These are phyloP conservation scores for Plasmodium chabaudi DNA, from an alignment of 169 alveolate species.

Conservation along the genomic window DNA sequence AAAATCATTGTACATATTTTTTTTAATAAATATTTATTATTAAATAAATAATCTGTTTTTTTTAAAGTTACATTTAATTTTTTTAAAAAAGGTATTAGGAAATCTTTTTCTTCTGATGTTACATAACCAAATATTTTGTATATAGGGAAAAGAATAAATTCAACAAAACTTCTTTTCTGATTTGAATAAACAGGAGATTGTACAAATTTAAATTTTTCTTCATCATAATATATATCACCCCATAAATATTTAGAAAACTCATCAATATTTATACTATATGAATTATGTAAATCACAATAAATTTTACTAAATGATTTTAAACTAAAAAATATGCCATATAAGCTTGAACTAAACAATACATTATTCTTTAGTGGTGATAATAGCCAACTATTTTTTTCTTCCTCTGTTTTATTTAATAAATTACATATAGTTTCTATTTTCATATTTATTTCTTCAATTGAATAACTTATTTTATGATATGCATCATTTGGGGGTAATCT, in stretches of 20 bases:
- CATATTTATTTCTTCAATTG: slow-evolving; percentile 81
- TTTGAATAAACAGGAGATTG: slow-evolving; percentile 83
- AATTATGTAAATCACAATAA: slow-evolving; percentile 83
- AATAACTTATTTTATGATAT: slow-evolving; percentile 94
- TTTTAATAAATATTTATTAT: slow-evolving; percentile 76
- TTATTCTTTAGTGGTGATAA: slow-evolving; percentile 95
- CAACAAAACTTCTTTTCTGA: slow-evolving; percentile 95
- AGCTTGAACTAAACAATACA: slow-evolving; percentile 96
- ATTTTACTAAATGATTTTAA: slow-evolving; percentile 94
- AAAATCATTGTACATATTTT: slow-evolving; percentile 80
- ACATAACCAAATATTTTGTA: slow-evolving; percentile 96
- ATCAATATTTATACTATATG: slow-evolving; percentile 80
- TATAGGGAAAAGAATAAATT: slow-evolving; percentile 97
- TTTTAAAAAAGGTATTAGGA: slow-evolving; percentile 91
- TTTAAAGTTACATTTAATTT: slow-evolving; percentile 79
- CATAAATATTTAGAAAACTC: slow-evolving; percentile 89
- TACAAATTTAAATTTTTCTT: slow-evolving; percentile 84
- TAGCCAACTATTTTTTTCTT: slow-evolving; percentile 57
- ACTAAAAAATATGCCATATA: slow-evolving; percentile 94
- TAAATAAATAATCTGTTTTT: slow-evolving; percentile 70
- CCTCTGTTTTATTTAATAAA: slow-evolving; percentile 36
- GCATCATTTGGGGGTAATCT: slow-evolving; percentile 99
- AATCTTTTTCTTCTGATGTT: slow-evolving; percentile 96
- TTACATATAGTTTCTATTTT: slow-evolving; percentile 69
- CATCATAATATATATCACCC: slow-evolving; percentile 93